Evolutionary conservation across 164 flowering plant species (phyloP).

Genomic region (Annona squamosa): DNA sequence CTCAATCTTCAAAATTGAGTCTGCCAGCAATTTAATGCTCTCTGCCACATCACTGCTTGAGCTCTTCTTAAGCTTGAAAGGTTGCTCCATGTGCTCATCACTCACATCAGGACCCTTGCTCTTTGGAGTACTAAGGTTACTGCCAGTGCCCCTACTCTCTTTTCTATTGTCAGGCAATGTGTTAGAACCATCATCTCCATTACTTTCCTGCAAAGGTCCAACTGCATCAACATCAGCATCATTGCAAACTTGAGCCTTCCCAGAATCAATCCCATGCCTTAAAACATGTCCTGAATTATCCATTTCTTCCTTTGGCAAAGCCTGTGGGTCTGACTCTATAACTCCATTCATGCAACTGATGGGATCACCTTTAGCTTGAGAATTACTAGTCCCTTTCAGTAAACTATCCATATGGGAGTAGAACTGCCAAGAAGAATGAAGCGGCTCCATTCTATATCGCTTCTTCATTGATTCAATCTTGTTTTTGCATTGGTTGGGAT

Average conservation of each 20-base stretch:
- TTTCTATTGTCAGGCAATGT: conserved; percentile 13
- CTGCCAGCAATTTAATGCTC: conserved; percentile 65
- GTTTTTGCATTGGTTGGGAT: conserved; percentile 26
- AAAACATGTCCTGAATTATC: conserved; percentile 10
- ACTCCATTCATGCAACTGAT: conserved; percentile 6
- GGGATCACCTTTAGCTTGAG: conserved; percentile 5
- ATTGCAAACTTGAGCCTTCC: conserved; percentile 4
- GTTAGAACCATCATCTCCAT: conserved; percentile 22
- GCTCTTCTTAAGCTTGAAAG: conserved; percentile 16
- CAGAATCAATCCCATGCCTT: background rate
- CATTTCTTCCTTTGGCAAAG: conserved; percentile 12
- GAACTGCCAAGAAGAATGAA: conserved; percentile 18
- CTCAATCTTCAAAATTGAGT: conserved; percentile 55
- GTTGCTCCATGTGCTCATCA: conserved; percentile 6
- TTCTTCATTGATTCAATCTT: conserved; percentile 28
- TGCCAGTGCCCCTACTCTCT: conserved; percentile 12
- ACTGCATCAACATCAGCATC: conserved; percentile 10
- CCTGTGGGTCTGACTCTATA: conserved; percentile 1
- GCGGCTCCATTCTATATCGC: conserved; percentile 18
- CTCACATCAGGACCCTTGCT: conserved; percentile 10
- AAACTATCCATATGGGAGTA: conserved; percentile 17
- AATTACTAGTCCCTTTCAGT: conserved; percentile 10
- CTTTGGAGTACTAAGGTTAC: conserved; percentile 18
- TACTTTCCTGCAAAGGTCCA: conserved; percentile 11
- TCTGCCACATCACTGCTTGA: conserved; percentile 37